phyloP scores from a whole-genome alignment of 1,139 yeast species.

The Geotrichum cucujoidarum region DNA sequence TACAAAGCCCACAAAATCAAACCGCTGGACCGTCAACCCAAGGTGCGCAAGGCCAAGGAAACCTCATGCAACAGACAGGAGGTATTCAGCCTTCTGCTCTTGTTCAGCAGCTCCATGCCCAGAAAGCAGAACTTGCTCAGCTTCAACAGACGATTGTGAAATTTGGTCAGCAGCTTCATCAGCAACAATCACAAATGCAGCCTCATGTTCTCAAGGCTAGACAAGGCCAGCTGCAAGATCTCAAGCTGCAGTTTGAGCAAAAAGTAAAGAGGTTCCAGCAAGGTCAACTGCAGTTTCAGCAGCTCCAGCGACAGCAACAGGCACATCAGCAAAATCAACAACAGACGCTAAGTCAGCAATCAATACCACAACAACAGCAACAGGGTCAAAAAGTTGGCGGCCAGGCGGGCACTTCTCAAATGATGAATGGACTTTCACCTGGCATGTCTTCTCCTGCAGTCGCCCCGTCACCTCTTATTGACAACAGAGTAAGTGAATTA shows the following conservation, averaged over 20 bases:
- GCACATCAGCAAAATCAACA: constrained; percentile 15
- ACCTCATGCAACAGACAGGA: no score
- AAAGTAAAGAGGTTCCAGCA: constrained; percentile 1
- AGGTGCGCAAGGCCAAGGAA: no score
- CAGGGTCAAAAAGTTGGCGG: not conserved
- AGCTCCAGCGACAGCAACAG: constrained; percentile 7
- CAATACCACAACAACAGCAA: not conserved
- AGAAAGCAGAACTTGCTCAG: constrained; percentile 17
- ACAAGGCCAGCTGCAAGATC: constrained; percentile 19
- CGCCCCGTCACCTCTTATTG: not conserved
- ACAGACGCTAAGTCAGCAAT: constrained; percentile 16
- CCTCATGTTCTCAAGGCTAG: constrained; percentile 10
- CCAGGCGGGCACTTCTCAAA: not conserved
- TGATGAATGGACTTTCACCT: not conserved
- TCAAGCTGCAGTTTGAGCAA: constrained; percentile 23
- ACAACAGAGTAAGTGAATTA: not conserved
- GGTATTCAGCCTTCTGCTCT: not conserved
- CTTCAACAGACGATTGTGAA: constrained; percentile 30
- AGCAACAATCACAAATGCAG: constrained; percentile 8
- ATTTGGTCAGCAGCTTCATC: constrained; percentile 32
- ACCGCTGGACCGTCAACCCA: no score
- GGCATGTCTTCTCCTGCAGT: not conserved
- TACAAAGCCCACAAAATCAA: no score
- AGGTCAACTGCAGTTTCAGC: constrained; percentile 7
- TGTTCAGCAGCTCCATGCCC: not conserved